These are phyloP conservation scores for Waltiozyma sp. DNA, from an alignment of 1,139 yeast species.

Conservation along the genomic window DNA sequence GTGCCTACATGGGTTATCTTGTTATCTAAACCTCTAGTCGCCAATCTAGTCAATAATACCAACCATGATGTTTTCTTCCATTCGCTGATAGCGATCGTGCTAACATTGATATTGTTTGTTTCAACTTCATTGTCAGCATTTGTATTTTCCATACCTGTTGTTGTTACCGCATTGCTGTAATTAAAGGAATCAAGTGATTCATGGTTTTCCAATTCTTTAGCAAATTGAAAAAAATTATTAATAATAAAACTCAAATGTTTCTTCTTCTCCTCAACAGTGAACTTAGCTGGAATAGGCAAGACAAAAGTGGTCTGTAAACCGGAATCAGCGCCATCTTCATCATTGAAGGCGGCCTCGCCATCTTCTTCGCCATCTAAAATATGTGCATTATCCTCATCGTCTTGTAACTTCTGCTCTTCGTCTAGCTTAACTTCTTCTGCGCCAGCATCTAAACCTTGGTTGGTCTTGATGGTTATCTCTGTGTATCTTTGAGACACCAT, in stretches of 20 bases:
- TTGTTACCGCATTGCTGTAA: slow-evolving; percentile 3
- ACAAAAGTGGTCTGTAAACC: slow-evolving; percentile 37
- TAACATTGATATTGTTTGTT: slow-evolving; percentile 28
- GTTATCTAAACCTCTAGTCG: slow-evolving; percentile 60
- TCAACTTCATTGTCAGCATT: slow-evolving; percentile 1
- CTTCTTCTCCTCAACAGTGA: slow-evolving; percentile 38
- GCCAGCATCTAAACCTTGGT: background rate
- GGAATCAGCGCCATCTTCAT: slow-evolving; percentile 18
- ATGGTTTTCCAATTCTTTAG: slow-evolving; percentile 9
- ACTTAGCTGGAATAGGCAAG: slow-evolving; percentile 45
- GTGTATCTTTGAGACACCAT: slow-evolving; percentile 56
- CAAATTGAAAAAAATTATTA: slow-evolving; percentile 40
- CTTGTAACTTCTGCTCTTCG: slow-evolving; percentile 19
- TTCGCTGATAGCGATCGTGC: slow-evolving; percentile 43
- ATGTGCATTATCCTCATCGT: slow-evolving; percentile 19
- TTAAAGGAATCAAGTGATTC: slow-evolving; percentile 10
- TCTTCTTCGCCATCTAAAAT: slow-evolving; percentile 18
- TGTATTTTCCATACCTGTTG: background rate
- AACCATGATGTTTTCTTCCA: slow-evolving; percentile 78
- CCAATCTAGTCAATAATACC: slow-evolving; percentile 59
- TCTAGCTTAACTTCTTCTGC: slow-evolving; percentile 12
- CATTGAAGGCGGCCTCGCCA: background rate
- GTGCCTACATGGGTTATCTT: slow-evolving; percentile 21
- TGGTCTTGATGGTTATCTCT: slow-evolving; percentile 23
- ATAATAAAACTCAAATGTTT: slow-evolving; percentile 43